These are phyloP conservation scores for Balansia obtecta DNA, from an alignment of 2,329 filamentous ascomycete species.

Conservation along the genomic window DNA sequence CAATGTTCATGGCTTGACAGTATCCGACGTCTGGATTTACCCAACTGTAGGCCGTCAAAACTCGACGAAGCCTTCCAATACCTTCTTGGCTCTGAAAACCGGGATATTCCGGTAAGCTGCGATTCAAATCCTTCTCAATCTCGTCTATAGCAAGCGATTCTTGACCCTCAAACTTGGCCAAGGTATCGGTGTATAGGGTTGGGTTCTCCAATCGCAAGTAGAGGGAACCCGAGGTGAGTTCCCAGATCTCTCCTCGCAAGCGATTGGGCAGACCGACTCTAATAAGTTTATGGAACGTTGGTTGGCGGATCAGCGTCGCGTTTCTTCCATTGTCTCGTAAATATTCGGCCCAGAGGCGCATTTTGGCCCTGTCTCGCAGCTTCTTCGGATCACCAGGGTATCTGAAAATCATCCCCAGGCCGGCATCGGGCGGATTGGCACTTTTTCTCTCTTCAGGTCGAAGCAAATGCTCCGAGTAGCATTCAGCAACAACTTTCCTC, in stretches of 20 bases:
- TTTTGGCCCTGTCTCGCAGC: constrained; percentile 88
- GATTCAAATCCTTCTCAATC: constrained; percentile 96
- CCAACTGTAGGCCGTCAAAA: constrained; percentile 97
- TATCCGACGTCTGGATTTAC: constrained; percentile 91
- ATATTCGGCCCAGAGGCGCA: constrained; percentile 95
- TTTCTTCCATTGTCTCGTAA: constrained; percentile 91
- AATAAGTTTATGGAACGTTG: constrained; percentile 95
- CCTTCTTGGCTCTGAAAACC: constrained; percentile 95
- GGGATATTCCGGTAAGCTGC: constrained; percentile 91
- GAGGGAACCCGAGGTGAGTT: constrained; percentile 82
- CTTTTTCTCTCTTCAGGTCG: constrained; percentile 50
- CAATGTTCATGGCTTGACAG: constrained; percentile 99
- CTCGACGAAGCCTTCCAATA: constrained; percentile 76
- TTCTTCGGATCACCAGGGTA: constrained; percentile 95
- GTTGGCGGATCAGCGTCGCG: constrained; percentile 81
- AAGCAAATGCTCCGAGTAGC: constrained; percentile 80
- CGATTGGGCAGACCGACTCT: constrained; percentile 90
- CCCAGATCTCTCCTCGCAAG: constrained; percentile 89
- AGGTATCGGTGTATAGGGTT: constrained; percentile 69
- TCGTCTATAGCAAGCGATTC: constrained; percentile 95
- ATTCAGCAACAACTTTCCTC: constrained; percentile 66
- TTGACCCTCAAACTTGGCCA: constrained; percentile 70
- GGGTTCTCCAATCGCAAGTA: constrained; percentile 82
- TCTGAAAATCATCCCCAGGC: constrained; percentile 80
- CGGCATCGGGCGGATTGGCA: constrained; percentile 62